A percentile compares a stretch with the other conserved stretches of the same genome.
These are phyloP conservation scores for Nymphaea colorata DNA, from an alignment of 164 flowering plant genomes.

Conservation along the genomic window DNA sequence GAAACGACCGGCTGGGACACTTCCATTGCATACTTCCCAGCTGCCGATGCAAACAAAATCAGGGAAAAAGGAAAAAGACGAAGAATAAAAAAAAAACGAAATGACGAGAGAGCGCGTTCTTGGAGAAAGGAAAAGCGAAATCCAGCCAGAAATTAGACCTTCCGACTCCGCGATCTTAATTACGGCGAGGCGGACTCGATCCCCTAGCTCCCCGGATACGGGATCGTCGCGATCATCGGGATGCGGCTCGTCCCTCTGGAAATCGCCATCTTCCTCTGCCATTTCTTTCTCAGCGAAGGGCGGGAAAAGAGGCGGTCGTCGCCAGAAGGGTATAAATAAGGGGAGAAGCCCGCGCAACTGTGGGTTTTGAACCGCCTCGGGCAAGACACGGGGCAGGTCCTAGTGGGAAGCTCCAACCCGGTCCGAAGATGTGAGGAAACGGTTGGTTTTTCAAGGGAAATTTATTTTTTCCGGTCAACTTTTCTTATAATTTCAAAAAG, in stretches of 20 bases:
- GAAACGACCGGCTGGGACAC: constrained; percentile 51
- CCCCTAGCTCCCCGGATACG: constrained; percentile 36
- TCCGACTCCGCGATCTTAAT: constrained; percentile 62
- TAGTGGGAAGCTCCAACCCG: too few relatives aligned
- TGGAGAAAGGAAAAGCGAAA: not conserved
- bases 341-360: too few relatives aligned
- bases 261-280: constrained; percentile 9
- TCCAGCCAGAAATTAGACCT: constrained; percentile 27
- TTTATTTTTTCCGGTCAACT: too few relatives aligned
- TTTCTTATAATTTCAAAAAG: too few relatives aligned
- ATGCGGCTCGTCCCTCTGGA: constrained; percentile 22
- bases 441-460: too few relatives aligned
- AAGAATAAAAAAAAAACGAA: not conserved
- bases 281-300: not conserved
- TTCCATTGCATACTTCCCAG: constrained; percentile 49
- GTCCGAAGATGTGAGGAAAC: too few relatives aligned
- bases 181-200: constrained; percentile 61
- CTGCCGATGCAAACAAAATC: constrained; percentile 17
- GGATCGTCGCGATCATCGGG: constrained; percentile 21
- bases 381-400: too few relatives aligned
- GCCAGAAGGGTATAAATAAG: too few relatives aligned
- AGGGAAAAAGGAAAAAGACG: not conserved
- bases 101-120: not conserved
- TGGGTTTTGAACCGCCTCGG: too few relatives aligned
- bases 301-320: not conserved